These are phyloP conservation scores for Chrysoporthe cubensis DNA, from an alignment of 2,329 filamentous ascomycete species.

Conservation along the genomic window DNA sequence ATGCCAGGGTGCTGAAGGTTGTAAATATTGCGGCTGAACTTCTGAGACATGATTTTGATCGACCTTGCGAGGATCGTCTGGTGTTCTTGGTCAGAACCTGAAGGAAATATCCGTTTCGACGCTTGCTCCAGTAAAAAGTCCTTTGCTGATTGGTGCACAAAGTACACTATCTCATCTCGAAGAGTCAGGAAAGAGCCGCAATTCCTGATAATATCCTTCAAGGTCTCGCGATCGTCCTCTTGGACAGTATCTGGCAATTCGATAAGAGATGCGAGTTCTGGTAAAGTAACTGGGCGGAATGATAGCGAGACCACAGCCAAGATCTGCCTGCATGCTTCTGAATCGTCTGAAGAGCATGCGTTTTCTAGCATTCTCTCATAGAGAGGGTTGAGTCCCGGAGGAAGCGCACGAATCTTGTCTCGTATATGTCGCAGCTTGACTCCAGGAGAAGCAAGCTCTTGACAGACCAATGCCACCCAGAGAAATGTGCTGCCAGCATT, in stretches of 20 bases:
- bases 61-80: slow-evolving; percentile 40
- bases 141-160: slow-evolving; percentile 13
- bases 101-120: slow-evolving; percentile 36
- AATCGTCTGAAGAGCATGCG: slow-evolving; percentile 34
- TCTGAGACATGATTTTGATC: slow-evolving; percentile 36
- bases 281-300: slow-evolving; percentile 43
- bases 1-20: slow-evolving; percentile 33
- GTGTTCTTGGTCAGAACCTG: slow-evolving; percentile 35
- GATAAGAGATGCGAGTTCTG: slow-evolving; percentile 39
- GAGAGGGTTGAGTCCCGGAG: slow-evolving; percentile 40
- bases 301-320: slow-evolving; percentile 38
- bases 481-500: slow-evolving; percentile 48
- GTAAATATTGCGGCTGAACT: slow-evolving; percentile 43
- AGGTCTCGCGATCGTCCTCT: slow-evolving; percentile 20
- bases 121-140: slow-evolving; percentile 26
- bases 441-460: slow-evolving; percentile 33
- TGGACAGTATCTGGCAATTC: slow-evolving; percentile 18
- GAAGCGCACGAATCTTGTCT: slow-evolving; percentile 34
- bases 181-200: slow-evolving; percentile 48
- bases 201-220: slow-evolving; percentile 34
- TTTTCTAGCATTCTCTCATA: slow-evolving; percentile 45
- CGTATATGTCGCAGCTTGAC: slow-evolving; percentile 20
- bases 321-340: slow-evolving; percentile 29
- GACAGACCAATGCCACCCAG: slow-evolving; percentile 47
- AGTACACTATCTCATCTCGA: slow-evolving; percentile 29